Base-by-base conservation (phyloP, 1,139 yeast genomes). In the Suzukiozyma palmioleophila region DNA sequence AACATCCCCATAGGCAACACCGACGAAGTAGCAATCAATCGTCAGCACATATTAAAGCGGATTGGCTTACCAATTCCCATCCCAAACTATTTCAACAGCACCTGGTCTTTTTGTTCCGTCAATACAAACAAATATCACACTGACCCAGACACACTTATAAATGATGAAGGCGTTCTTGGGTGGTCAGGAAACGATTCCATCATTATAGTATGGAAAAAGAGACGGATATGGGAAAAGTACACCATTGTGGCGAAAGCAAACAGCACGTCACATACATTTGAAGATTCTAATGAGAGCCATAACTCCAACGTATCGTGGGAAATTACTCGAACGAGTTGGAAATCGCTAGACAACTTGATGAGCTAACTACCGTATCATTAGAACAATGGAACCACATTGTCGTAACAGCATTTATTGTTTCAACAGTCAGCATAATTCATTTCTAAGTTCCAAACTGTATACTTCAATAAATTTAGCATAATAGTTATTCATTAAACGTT, bases 31-130 rank as follows among this genome's bases (percentile, higher is more conserved):
- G 49, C 52, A 44, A 33, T 33, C 10, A 81, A 86, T 55, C 74
- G 87, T 44, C 77, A 79, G 21, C 97, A 89, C 58, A 53, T 86
- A 18, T 67, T 90, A 38, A 75, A 78, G 35, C 76, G 72, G 42
- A 50, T 86, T n/a, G 89, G 92, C 2, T 61, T 84, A 8, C 74
- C 86, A 16, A 57, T 70, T 11, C 70, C 72, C 44, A 65, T 77
- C 39, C 88, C 92, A 22, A 71, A 75, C 38, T 90, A 90, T 58
- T 85, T 90, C 61, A 78, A 84, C 41, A 83, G 95, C 1, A 83
- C 85, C 11, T 90, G 97, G 97, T 83, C 95, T 35, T 86, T 84
- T 63, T 88, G 89, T 37, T 82, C 90, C 1, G 70, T 79, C n/a
- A 84, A 84, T 49, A 77, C 89, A 28, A 74, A 72, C 43, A 63